Conservation (phyloP, 108 stramenopile species). For the Skeletonema costatum region DNA sequence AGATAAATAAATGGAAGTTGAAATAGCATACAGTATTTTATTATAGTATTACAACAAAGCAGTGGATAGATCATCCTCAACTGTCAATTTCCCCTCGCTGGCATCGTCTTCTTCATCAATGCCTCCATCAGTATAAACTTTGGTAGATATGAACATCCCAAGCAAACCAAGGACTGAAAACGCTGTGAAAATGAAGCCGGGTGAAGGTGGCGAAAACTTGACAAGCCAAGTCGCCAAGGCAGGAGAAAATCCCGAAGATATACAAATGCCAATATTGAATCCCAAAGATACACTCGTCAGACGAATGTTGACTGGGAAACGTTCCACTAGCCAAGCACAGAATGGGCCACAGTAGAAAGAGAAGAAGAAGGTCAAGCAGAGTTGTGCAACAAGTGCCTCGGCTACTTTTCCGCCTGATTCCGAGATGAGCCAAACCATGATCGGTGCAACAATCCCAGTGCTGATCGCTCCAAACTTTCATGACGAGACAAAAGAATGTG, state of each 20-base stretch:
- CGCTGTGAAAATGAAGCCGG: conserved; percentile 22
- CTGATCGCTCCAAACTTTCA: conserved; percentile 19
- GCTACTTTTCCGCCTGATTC: conserved; percentile 6
- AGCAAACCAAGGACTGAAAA: conserved; percentile 11
- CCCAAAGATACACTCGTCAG: conserved; percentile 44
- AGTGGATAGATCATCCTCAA: background rate
- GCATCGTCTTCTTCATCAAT: conserved; percentile 8
- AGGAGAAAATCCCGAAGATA: conserved; percentile 41
- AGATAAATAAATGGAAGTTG: too few species aligned
- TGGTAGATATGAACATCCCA: conserved; percentile 26
- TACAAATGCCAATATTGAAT: conserved; percentile 36
- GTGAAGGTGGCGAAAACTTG: background rate
- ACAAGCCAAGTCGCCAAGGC: conserved; percentile 43
- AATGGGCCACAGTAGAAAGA: conserved; percentile 33
- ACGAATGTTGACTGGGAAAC: conserved; percentile 30
- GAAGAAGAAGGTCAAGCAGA: conserved; percentile 24
- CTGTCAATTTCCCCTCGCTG: background rate
- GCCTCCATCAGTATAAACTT: conserved; percentile 13
- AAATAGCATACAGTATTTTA: too few species aligned
- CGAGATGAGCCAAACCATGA: conserved; percentile 12
- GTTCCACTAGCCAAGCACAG: conserved; percentile 41
- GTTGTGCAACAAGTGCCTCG: conserved; percentile 31
- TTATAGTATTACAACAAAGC: background rate
- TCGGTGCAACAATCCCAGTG: conserved; percentile 7
- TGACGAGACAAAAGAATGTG: background rate